These are phyloP conservation scores for Alliaria petiolata DNA, from an alignment of 345 rosid species.

Conservation along the genomic window DNA sequence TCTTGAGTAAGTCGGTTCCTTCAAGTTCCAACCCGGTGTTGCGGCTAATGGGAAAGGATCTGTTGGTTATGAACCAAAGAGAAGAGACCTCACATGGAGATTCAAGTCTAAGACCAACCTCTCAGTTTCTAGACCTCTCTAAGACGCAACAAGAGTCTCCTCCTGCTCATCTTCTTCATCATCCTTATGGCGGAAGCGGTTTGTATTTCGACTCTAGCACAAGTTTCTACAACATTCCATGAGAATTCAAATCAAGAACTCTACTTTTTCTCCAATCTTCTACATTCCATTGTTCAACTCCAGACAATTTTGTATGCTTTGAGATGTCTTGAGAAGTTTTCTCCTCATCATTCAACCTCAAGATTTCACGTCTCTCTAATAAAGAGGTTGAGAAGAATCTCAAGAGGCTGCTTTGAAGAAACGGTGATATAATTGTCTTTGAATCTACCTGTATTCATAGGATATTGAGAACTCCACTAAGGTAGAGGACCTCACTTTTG, in stretches of 20 bases:
- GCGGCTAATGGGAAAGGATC: conserved; percentile 94
- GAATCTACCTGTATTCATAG: background rate
- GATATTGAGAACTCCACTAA: conserved; percentile 19
- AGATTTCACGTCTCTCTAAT: conserved; percentile 10
- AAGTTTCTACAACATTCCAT: conserved; percentile 22
- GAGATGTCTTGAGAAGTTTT: background rate
- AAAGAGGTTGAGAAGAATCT: conserved; percentile 16
- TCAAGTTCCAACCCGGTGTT: conserved; percentile 68
- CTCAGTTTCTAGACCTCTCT: conserved; percentile 10
- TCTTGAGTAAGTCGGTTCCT: conserved; percentile 23
- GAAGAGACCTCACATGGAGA: conserved; percentile 28
- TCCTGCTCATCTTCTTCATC: conserved; percentile 2
- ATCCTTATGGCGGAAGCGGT: conserved; percentile 1
- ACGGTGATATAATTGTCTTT: conserved; percentile 5
- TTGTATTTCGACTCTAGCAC: conserved; percentile 1
- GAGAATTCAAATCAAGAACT: conserved; percentile 14
- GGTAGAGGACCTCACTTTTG: conserved; percentile 19
- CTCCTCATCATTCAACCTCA: background rate
- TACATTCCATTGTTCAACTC: conserved; percentile 6
- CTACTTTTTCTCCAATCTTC: background rate
- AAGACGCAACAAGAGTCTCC: conserved; percentile 16
- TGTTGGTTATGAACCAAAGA: conserved; percentile 83
- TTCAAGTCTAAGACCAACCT: conserved; percentile 5
- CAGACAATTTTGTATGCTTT: conserved; percentile 1
- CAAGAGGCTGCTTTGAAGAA: conserved; percentile 18